A percentile compares a stretch with the other conserved stretches of the same genome.
These are phyloP conservation scores for Pseudoscleropodium purum DNA, from an alignment of 225 moss, liverwort and hornwort species.

Conservation along the genomic window DNA sequence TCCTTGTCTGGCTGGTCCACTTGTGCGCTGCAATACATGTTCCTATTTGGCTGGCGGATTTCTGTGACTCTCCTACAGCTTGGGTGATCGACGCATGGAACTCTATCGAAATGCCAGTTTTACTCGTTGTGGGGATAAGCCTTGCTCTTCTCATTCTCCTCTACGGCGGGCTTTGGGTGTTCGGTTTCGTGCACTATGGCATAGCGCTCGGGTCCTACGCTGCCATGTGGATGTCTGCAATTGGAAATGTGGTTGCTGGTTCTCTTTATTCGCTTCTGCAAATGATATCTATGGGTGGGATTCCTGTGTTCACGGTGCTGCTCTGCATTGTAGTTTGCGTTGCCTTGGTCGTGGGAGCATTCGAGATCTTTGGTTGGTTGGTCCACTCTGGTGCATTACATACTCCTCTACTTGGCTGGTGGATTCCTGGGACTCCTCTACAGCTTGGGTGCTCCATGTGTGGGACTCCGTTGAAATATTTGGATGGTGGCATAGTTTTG, in stretches of 20 bases:
- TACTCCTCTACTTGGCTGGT: neutral
- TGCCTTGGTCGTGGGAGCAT: neutral
- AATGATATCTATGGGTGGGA: neutral
- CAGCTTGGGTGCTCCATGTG: too few species aligned
- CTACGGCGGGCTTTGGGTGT: neutral
- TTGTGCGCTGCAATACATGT: neutral
- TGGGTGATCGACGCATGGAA: neutral
- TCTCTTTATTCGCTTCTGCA: slow-evolving; percentile 7
- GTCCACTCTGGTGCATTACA: neutral
- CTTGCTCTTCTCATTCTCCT: neutral
- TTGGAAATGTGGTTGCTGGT: neutral
- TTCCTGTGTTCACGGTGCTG: neutral
- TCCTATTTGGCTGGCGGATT: neutral
- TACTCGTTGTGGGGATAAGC: neutral
- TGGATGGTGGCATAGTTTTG: neutral
- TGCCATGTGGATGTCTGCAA: neutral
- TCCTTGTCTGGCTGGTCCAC: neutral
- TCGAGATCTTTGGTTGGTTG: neutral
- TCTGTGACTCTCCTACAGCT: neutral
- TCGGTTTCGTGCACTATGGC: neutral
- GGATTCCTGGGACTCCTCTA: neutral
- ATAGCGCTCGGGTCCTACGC: neutral
- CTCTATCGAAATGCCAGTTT: neutral
- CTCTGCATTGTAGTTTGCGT: neutral
- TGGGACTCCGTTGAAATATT: neutral